These are phyloP conservation scores for Microbotryum violaceum DNA, from an alignment of 1,284 basidiomycete species.

Conservation along the genomic window DNA sequence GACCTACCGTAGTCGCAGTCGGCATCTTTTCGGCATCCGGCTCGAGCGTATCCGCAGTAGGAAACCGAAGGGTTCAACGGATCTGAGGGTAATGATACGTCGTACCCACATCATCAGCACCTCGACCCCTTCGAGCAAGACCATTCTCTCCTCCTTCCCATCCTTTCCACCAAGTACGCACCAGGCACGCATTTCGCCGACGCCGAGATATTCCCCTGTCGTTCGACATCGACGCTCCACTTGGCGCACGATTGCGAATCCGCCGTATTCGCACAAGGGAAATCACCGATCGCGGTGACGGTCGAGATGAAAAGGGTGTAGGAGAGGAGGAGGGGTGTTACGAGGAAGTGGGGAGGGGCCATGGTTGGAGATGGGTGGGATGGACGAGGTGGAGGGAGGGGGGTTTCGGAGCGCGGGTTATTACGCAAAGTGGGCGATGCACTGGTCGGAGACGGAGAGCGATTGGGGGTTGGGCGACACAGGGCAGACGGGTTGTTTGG, in stretches of 20 bases:
- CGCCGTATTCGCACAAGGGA: conserved; percentile 23
- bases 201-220: conserved; percentile 24
- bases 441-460: neutral
- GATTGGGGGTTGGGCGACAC: neutral
- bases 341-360: conserved; percentile 1
- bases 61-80: conserved; percentile 26
- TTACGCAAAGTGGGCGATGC: neutral
- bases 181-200: conserved; percentile 25
- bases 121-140: neutral
- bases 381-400: neutral
- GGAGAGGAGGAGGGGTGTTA: conserved; percentile 2
- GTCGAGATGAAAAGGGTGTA: conserved; percentile 7
- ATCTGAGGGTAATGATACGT: conserved; percentile 10
- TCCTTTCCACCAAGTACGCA: neutral
- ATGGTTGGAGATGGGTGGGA: neutral
- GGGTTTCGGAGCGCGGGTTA: neutral
- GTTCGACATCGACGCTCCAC: conserved; percentile 17
- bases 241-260: conserved; percentile 19
- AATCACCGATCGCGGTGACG: conserved; percentile 29
- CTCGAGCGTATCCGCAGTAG: conserved; percentile 33
- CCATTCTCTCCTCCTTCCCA: neutral
- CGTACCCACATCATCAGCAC: neutral
- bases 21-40: conserved; percentile 16
- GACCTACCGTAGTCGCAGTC: conserved; percentile 33
- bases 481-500: neutral